phyloP scores from a whole-genome alignment of 768 basidiomycete species.

The Boletus edulis region DNA sequence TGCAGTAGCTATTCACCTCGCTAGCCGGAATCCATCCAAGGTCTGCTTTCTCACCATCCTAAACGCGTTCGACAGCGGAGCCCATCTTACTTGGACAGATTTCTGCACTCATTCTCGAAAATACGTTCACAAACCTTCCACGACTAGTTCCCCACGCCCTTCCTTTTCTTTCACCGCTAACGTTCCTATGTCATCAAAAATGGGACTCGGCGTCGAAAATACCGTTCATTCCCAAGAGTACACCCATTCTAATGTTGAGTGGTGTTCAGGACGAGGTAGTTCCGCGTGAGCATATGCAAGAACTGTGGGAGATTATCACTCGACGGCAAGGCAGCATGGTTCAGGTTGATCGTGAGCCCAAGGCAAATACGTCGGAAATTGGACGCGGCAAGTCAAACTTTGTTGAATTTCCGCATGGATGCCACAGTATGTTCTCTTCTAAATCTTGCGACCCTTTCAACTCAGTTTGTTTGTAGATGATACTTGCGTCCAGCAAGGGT shows the following conservation, averaged over 20 bases:
- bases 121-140: slow-evolving; percentile 87
- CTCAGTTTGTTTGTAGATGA: slow-evolving; percentile 38
- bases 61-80: neutral
- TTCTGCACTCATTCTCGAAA: slow-evolving; percentile 81
- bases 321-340: slow-evolving; percentile 42
- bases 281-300: slow-evolving; percentile 53
- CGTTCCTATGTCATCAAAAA: slow-evolving; percentile 82
- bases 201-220: slow-evolving; percentile 80
- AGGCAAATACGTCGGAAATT: slow-evolving; percentile 41
- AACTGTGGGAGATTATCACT: slow-evolving; percentile 60
- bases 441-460: neutral
- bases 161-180: slow-evolving; percentile 67
- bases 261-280: slow-evolving; percentile 60
- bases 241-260: slow-evolving; percentile 80
- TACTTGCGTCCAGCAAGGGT: slow-evolving; percentile 53
- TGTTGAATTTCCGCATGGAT: slow-evolving; percentile 52
- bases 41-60: slow-evolving; percentile 33
- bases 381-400: slow-evolving; percentile 55
- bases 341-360: slow-evolving; percentile 15
- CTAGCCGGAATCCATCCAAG: slow-evolving; percentile 69
- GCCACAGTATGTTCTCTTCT: slow-evolving; percentile 46
- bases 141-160: slow-evolving; percentile 78
- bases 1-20: slow-evolving; percentile 87
- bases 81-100: slow-evolving; percentile 43
- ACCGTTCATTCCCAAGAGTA: slow-evolving; percentile 55